Base-by-base conservation (phyloP, 75 land plant genomes). In the Cryptomeria japonica region DNA sequence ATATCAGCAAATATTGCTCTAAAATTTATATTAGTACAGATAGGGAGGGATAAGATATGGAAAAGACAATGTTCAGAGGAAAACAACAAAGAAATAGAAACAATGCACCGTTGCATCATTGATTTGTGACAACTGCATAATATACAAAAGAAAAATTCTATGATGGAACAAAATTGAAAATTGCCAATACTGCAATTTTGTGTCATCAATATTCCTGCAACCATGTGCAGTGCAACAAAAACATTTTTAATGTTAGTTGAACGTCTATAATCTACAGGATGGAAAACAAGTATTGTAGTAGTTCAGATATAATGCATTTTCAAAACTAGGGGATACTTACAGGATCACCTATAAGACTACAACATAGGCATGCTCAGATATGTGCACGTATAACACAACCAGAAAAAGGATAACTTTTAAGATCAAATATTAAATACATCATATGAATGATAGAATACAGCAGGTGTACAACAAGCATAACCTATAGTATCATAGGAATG, bases 401-500 rank as follows among this genome's bases (percentile, higher is more conserved):
- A 82, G 12, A 25, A 46, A 42, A 3, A n/a, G 15, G 9, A 7
- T 2, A 82, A 8, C 46, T 19, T 15, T 79, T 22, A 82, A 42
- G 84, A 46, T 46, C 51, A 46, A 46, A 82, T 46, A 22, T 82
- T 82, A 22, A 46, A 82, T 82, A 82, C 37, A 32, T 82, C 25
- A 82, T 42, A 82, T 82, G 84, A 82, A 44, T 28, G 14, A 42
- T 46, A 82, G 84, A 82, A 42, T 46, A 82, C 84, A 44, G 32
- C 31, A 25, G 84, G 41, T 82, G 47, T 28, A 82, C 15, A 28
- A 82, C 39, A 82, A 82, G 84, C 46, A 44, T 82, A 32, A 82
- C 32, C 51, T 82, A 42, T 82, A 82, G n/a, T 28, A 82, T 44
- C 46, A 82, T 42, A 44, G 53, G 47, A 82, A 28, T 25, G 39